Conservation (phyloP, 306 rosid genomes). For the Sesbania bispinosa region DNA sequence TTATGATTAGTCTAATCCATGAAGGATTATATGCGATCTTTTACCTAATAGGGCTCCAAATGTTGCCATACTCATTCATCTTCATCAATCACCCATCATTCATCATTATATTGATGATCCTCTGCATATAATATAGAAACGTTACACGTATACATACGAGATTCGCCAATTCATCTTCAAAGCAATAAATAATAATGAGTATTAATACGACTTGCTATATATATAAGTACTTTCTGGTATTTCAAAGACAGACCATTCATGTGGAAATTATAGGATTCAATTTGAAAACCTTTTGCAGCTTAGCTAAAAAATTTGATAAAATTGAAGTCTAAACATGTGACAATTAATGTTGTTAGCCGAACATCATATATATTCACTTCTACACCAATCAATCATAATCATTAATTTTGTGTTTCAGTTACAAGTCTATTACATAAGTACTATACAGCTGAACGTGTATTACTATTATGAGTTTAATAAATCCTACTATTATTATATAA, state of each 20-base stretch:
- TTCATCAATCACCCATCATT: background rate
- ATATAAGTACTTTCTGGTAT: background rate
- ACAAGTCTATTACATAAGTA: no score
- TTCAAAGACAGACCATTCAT: background rate
- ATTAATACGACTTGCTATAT: background rate
- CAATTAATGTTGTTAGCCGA: no score
- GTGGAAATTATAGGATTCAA: background rate
- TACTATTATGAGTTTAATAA: no score
- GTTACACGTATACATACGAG: background rate
- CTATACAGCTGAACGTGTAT: no score
- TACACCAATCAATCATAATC: no score
- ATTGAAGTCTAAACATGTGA: background rate
- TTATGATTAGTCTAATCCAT: slow-evolving; percentile 14
- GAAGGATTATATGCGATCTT: slow-evolving; percentile 12
- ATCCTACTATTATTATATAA: no score
- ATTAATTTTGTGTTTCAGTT: no score
- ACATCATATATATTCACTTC: no score
- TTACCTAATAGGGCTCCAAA: background rate
- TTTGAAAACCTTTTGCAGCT: background rate
- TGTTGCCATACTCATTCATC: background rate
- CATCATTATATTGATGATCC: no score
- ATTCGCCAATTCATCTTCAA: background rate
- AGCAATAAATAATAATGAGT: background rate
- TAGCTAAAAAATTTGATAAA: background rate
- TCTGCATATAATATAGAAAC: background rate